Evolutionary conservation across 345 rosid species (phyloP).

Genomic region (Eucalyptus grandis): DNA sequence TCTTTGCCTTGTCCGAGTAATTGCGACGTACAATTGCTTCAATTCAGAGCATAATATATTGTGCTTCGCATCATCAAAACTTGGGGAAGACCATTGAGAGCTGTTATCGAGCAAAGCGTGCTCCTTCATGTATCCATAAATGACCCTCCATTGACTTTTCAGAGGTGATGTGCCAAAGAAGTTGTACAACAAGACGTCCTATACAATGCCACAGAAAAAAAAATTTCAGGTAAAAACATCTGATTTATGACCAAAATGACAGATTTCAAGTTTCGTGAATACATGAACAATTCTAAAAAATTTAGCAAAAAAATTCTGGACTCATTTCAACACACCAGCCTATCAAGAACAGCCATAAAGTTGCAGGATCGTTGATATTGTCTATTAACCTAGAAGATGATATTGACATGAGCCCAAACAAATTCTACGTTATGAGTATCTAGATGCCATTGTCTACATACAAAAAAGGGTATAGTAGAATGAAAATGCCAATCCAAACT

Average conservation of each 20-base stretch:
- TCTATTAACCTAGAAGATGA: background rate
- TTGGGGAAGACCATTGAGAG: background rate
- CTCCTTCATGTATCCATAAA: slow-evolving; percentile 20
- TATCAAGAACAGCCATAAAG: background rate
- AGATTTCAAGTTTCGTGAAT: background rate
- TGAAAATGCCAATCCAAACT: background rate
- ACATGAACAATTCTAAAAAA: background rate
- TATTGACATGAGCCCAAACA: background rate
- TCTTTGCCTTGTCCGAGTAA: slow-evolving; percentile 46
- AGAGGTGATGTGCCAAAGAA: slow-evolving; percentile 43
- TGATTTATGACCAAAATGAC: background rate
- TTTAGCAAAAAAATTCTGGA: background rate
- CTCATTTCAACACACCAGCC: background rate
- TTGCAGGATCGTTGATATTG: background rate
- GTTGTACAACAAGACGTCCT: slow-evolving; percentile 43
- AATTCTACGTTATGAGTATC: background rate
- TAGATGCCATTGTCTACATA: background rate
- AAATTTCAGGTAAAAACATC: background rate
- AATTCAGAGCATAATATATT: slow-evolving; percentile 31
- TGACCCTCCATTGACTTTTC: slow-evolving; percentile 36
- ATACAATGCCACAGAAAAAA: background rate
- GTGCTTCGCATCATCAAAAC: slow-evolving; percentile 19
- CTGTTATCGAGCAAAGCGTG: background rate
- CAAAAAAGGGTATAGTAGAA: background rate
- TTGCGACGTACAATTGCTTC: slow-evolving; percentile 14